These are phyloP conservation scores for Taphrina sp. DNA, from an alignment of 1,139 yeast genomes.

Conservation along the genomic window DNA sequence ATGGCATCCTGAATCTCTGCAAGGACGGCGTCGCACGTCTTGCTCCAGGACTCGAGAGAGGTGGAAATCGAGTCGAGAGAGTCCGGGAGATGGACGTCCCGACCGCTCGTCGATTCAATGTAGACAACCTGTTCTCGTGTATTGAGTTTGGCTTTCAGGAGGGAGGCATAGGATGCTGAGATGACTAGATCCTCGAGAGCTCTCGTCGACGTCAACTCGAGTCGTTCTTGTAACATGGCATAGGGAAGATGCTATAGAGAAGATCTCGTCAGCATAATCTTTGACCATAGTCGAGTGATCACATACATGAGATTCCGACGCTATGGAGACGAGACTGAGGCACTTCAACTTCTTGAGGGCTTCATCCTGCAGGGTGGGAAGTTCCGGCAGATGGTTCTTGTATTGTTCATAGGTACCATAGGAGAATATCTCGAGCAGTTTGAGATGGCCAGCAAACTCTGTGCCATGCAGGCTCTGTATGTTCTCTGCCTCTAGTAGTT, in stretches of 20 bases:
- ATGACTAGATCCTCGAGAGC: constrained; percentile 16
- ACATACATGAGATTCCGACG: constrained; percentile 11
- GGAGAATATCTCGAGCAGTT: constrained; percentile 14
- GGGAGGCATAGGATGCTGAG: constrained; percentile 20
- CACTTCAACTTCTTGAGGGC: constrained; percentile 12
- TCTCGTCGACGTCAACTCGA: not conserved
- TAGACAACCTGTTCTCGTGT: constrained; percentile 5
- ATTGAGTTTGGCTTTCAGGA: constrained; percentile 19
- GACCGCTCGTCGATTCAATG: constrained; percentile 9
- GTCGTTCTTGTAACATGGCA: not conserved
- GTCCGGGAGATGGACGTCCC: constrained; percentile 7
- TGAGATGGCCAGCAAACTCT: not conserved
- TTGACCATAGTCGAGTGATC: not conserved
- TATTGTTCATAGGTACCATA: constrained; percentile 21
- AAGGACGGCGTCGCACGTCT: constrained; percentile 15
- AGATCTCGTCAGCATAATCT: not conserved
- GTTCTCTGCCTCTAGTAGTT: constrained; percentile 5
- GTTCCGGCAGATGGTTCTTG: not conserved
- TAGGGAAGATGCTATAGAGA: constrained; percentile 2
- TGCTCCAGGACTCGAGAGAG: not conserved
- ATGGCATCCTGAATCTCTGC: not conserved
- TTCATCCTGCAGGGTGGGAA: not conserved
- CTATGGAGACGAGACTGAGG: constrained; percentile 19
- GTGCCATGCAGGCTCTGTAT: not conserved
- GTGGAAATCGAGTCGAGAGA: not conserved